Evolutionary conservation across 2,329 filamentous ascomycete species (phyloP).

Genomic region (Alternaria brassicae): DNA sequence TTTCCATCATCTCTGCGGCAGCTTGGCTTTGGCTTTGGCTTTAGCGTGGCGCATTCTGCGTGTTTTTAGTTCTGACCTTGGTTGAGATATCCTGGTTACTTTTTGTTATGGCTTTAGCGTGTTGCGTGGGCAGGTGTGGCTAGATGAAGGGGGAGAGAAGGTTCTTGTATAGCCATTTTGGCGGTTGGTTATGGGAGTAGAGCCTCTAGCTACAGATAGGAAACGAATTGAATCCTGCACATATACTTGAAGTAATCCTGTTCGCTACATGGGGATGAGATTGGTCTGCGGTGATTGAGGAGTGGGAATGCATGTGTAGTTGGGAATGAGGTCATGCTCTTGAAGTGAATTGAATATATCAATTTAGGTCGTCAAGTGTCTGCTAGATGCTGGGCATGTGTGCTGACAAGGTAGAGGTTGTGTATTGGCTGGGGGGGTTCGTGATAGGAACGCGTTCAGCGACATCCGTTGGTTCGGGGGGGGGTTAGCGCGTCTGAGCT

Average conservation of each 20-base stretch:
- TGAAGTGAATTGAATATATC: too few relatives aligned
- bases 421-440: neutral
- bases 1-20: slow-evolving; percentile 3
- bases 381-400: too few relatives aligned
- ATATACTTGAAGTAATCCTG: neutral
- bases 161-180: neutral
- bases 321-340: too few relatives aligned
- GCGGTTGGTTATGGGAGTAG: neutral
- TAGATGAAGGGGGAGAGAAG: neutral
- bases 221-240: neutral
- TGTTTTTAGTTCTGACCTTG: slow-evolving; percentile 2
- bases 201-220: neutral
- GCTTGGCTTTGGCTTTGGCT: slow-evolving; percentile 3
- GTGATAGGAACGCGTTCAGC: slow-evolving; percentile 8
- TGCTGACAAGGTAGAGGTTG: too few relatives aligned
- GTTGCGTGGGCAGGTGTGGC: neutral
- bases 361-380: too few relatives aligned
- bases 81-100: slow-evolving; percentile 16
- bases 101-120: neutral
- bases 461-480: neutral
- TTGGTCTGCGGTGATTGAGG: neutral
- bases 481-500: slow-evolving; percentile 9
- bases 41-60: neutral
- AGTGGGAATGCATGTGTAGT: too few relatives aligned
- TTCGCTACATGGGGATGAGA: neutral